phyloP scores from a whole-genome alignment of 2,329 filamentous ascomycete genomes.

The Pseudogymnoascus sp. region DNA sequence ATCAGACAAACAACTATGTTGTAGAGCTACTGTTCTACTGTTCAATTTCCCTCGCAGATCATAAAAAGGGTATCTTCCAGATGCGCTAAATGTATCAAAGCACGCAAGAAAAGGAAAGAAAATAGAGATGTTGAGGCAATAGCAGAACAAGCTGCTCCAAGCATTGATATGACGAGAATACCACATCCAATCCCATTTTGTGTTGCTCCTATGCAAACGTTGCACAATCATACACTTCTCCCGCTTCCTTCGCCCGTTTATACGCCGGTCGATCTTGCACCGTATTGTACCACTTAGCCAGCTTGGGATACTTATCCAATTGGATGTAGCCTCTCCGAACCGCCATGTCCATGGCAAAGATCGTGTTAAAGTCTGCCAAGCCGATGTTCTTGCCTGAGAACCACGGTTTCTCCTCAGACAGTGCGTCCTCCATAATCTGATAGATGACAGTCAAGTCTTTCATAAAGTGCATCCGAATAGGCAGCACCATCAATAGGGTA shows the following conservation, averaged over 20 bases:
- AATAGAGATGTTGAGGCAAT: no score
- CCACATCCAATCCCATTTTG: no score
- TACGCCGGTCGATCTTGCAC: constrained; percentile 20
- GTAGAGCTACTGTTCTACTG: no score
- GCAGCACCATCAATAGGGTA: constrained; percentile 19
- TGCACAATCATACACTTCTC: constrained; percentile 18
- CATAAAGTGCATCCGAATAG: constrained; percentile 22
- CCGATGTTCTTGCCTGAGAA: constrained; percentile 18
- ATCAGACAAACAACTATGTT: no score
- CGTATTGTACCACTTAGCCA: constrained; percentile 22
- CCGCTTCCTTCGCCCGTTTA: constrained; percentile 19
- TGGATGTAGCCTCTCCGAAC: constrained; percentile 20
- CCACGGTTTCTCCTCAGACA: constrained; percentile 26
- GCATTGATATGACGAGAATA: no score
- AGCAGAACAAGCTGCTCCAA: no score
- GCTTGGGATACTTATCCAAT: constrained; percentile 22
- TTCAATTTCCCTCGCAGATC: no score
- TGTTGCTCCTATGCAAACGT: not conserved
- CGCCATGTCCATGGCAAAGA: constrained; percentile 2
- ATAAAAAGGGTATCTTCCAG: not conserved
- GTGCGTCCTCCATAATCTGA: constrained; percentile 24
- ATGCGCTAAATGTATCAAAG: not conserved
- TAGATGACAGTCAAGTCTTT: constrained; percentile 20
- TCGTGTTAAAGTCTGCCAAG: not conserved
- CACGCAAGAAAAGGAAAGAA: not conserved